Percentiles rank a stretch among this genome's conserved stretches.
Conservation (phyloP, 139 green algal genomes). For the Chlorella sp. region DNA sequence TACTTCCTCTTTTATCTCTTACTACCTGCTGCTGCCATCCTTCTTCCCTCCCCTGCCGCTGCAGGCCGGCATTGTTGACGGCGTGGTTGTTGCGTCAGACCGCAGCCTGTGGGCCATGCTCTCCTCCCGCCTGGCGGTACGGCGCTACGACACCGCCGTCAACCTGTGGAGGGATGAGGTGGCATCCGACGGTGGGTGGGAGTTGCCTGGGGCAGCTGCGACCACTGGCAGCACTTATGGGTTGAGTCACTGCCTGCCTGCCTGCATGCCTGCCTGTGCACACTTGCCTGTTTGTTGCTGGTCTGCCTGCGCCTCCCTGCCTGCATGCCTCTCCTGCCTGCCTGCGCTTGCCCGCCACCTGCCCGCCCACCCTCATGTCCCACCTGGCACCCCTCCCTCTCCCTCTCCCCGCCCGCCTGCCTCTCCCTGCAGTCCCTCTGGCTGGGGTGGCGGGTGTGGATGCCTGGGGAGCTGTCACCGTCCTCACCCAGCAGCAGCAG, state of each 20-base stretch:
- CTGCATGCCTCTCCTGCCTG: neutral
- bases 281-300: no score
- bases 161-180: constrained; percentile 1
- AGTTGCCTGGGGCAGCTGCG: neutral
- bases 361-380: neutral
- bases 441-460: neutral
- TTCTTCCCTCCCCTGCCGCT: neutral
- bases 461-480: neutral
- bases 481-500: neutral
- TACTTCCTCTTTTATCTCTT: neutral
- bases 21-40: neutral
- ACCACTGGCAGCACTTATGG: no score
- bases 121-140: neutral
- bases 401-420: neutral
- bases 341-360: neutral
- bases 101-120: neutral
- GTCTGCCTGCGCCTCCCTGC: neutral
- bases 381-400: neutral
- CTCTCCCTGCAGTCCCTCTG: neutral
- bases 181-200: neutral
- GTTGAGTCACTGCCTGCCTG: no score
- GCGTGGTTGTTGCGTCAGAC: neutral
- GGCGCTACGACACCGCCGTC: neutral
- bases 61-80: neutral
- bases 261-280: no score